Base-by-base conservation (phyloP, 1,284 basidiomycete genomes). In the Cryptococcus sp. region DNA sequence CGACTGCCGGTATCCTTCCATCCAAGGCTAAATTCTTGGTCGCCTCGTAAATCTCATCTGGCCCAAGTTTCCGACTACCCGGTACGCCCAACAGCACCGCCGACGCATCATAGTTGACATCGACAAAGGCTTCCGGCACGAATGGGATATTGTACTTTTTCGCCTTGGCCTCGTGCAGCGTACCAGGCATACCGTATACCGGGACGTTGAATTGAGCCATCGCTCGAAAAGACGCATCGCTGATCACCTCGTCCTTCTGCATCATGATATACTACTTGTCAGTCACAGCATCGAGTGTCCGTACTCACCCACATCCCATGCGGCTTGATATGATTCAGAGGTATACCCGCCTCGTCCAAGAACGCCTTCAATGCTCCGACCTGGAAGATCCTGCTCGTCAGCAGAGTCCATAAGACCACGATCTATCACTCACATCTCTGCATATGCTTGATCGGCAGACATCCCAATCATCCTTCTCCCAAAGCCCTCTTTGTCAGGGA, bases 181-280 rank as follows among this genome's bases (percentile, higher is more conserved):
- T 65, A 19, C 62, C 62, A 2, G 68, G 64, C 1, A 73, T 51
- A 0, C 71, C 71, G 37, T 69, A 61, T 37, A 70, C 58, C 0
- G 71, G 69, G 0, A 71, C 56, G 1, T 58, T 56, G 52, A 70
- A 68, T 16, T 62, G 51, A 24, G 57, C 53, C 49, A 65, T 65
- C 11, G 63, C 65, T 44, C 59, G 55, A 51, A 68, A 57, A 43
- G 66, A 58, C 2, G 65, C 59, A 48, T 63, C 62, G 45, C 53
- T 54, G 22, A 65, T 48, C 9, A 35, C 51, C 36, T 63, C 59
- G 54, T 64, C 51, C 54, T 53, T 56, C 22, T 65, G 62, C 54
- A 66, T 62, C 44, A 62, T 52, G 52, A 66, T 63, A 52, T 69
- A 66, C 57, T 60, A 49, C 5, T 33, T 9, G 38, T 6, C 9